phyloP scores from a whole-genome alignment of 2,329 filamentous ascomycete species.

The Pseudocercospora crystallina region DNA sequence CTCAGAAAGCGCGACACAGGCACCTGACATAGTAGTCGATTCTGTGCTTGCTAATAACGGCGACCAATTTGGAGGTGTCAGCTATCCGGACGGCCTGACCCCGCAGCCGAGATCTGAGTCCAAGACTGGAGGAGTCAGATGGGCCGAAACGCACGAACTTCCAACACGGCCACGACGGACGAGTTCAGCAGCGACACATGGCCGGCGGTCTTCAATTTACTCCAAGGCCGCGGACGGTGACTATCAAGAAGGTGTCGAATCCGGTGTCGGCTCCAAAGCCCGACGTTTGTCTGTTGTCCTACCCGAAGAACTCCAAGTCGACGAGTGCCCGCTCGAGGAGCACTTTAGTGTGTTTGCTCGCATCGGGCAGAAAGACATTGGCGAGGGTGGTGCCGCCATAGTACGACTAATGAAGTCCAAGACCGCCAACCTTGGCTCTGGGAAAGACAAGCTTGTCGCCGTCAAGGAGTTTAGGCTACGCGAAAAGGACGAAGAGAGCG shows the following conservation, averaged over 20 bases:
- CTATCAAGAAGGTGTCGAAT: slow-evolving; percentile 32
- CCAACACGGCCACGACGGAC: slow-evolving; percentile 22
- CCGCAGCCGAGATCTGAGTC: slow-evolving; percentile 8
- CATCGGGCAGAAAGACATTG: slow-evolving; percentile 71
- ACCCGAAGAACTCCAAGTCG: slow-evolving; percentile 32
- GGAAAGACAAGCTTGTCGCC: slow-evolving; percentile 64
- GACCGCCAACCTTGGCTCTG: slow-evolving; percentile 49
- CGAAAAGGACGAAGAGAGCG: slow-evolving; percentile 62
- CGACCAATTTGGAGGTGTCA: slow-evolving; percentile 16
- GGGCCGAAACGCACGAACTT: slow-evolving; percentile 18
- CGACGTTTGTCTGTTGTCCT: slow-evolving; percentile 34
- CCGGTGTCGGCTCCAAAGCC: slow-evolving; percentile 37
- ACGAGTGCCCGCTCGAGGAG: slow-evolving; percentile 45
- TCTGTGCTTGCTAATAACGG: background rate
- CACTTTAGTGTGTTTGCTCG: slow-evolving; percentile 65
- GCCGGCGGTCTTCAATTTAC: slow-evolving; percentile 34
- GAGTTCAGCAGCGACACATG: slow-evolving; percentile 30
- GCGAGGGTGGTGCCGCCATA: slow-evolving; percentile 78
- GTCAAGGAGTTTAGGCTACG: slow-evolving; percentile 85
- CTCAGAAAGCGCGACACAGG: background rate
- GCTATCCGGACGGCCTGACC: slow-evolving; percentile 21
- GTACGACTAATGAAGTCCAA: slow-evolving; percentile 78
- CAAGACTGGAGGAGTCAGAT: slow-evolving; percentile 19
- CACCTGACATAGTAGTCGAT: background rate
- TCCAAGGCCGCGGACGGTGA: slow-evolving; percentile 29